phyloP scores from a whole-genome alignment of 192 early-diverging fungal species.

The Umbelopsis vinacea region DNA sequence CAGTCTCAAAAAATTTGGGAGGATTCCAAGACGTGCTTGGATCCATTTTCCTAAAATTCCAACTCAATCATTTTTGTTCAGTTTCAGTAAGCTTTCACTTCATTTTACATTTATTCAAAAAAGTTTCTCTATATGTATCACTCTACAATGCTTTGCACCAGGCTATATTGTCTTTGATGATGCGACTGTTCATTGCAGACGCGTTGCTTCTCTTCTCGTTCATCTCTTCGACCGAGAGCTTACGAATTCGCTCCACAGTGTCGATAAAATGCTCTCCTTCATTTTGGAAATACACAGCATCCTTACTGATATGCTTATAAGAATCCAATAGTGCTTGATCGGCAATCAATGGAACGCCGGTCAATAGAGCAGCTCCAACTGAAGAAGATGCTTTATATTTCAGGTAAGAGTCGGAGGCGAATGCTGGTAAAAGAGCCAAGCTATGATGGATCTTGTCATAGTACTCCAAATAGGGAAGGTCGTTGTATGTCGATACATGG shows the following conservation, averaged over 20 bases:
- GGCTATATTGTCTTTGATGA: slow-evolving; percentile 3
- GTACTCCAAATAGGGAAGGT: slow-evolving; percentile 14
- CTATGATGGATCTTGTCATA: slow-evolving; percentile 22
- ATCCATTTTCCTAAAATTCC: too few species aligned
- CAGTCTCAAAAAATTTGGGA: neutral
- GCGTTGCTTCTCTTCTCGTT: slow-evolving; percentile 17
- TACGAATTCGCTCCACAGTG: slow-evolving; percentile 18
- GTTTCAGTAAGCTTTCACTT: too few species aligned
- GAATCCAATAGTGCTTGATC: slow-evolving; percentile 1
- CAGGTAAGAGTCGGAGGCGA: slow-evolving; percentile 9
- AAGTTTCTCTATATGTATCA: neutral
- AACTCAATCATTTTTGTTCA: too few species aligned
- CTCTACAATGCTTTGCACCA: neutral
- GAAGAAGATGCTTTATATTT: slow-evolving; percentile 17
- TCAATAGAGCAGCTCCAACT: slow-evolving; percentile 7
- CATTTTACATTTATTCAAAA: too few species aligned
- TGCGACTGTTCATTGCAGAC: neutral
- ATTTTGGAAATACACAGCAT: slow-evolving; percentile 15
- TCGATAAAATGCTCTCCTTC: slow-evolving; percentile 17
- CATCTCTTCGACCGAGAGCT: neutral
- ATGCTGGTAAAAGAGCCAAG: slow-evolving; percentile 15
- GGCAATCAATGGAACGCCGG: slow-evolving; percentile 13
- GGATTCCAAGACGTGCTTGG: too few species aligned
- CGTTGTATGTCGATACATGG: slow-evolving; percentile 1
- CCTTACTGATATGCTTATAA: neutral